Conservation (phyloP, 2,329 filamentous ascomycete genomes). For the Albophoma yamanashiensis region DNA sequence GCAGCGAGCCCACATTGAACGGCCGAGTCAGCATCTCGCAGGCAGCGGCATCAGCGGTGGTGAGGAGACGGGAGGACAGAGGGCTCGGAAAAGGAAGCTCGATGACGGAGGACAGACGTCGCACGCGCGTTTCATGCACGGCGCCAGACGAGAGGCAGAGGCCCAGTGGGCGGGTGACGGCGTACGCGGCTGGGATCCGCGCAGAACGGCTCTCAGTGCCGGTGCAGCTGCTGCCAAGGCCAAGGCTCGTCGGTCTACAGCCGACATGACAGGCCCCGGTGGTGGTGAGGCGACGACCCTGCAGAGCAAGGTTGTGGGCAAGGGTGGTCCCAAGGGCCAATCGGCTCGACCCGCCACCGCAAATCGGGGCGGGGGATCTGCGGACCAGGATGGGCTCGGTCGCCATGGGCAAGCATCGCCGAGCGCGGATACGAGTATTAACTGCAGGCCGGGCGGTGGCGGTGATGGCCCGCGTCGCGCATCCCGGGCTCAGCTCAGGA, state of each 20-base stretch:
- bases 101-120: neutral
- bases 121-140: neutral
- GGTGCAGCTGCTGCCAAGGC: neutral
- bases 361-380: neutral
- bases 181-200: neutral
- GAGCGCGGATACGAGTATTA: too few species aligned
- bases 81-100: neutral
- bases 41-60: neutral
- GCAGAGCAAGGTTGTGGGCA: neutral
- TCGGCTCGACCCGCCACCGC: neutral
- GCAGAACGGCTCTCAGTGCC: neutral
- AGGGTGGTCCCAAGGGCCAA: neutral
- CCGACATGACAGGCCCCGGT: neutral
- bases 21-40: neutral
- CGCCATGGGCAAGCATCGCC: neutral
- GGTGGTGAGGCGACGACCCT: neutral
- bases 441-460: neutral
- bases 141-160: too few species aligned
- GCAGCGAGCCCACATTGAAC: neutral
- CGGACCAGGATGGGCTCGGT: neutral
- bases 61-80: neutral
- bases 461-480: neutral
- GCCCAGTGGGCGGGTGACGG: neutral
- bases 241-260: neutral
- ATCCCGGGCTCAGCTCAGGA: neutral